phyloP scores from a whole-genome alignment of 768 basidiomycete genomes.

The Guyanaporus albipodus region DNA sequence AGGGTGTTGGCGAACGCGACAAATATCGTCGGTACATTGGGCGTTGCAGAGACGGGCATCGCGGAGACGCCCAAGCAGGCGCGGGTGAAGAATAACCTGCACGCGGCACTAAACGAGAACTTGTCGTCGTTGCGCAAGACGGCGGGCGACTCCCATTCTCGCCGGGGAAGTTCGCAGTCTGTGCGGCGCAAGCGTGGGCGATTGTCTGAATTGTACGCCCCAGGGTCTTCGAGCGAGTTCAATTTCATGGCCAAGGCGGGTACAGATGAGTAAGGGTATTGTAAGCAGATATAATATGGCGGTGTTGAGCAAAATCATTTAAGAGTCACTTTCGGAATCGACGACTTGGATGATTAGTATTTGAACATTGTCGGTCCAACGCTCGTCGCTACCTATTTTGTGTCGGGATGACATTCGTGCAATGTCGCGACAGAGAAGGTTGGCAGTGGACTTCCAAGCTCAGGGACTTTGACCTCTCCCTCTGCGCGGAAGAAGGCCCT shows the following conservation, averaged over 20 bases:
- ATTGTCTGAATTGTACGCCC: slow-evolving; percentile 16
- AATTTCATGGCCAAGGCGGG: slow-evolving; percentile 11
- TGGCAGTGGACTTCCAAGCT: slow-evolving; percentile 56
- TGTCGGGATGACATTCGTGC: slow-evolving; percentile 35
- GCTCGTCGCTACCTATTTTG: not conserved
- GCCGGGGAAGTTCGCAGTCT: not conserved
- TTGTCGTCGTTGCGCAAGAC: slow-evolving; percentile 14
- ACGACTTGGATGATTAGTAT: too few relatives aligned
- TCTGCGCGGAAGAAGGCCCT: slow-evolving; percentile 77
- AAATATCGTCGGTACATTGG: too few relatives aligned
- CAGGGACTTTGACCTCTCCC: slow-evolving; percentile 71
- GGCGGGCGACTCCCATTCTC: not conserved
- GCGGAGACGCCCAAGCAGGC: slow-evolving; percentile 9
- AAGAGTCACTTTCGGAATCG: not conserved
- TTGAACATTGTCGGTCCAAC: too few relatives aligned
- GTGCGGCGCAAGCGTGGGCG: slow-evolving; percentile 9
- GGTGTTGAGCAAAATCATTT: not conserved
- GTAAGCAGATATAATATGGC: too few relatives aligned
- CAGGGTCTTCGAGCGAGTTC: slow-evolving; percentile 11
- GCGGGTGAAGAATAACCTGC: slow-evolving; percentile 7
- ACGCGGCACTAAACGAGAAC: slow-evolving; percentile 13
- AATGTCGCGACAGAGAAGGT: slow-evolving; percentile 57
- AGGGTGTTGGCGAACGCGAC: slow-evolving; percentile 14
- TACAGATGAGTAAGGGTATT: not conserved
- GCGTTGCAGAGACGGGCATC: not conserved